Conservation (phyloP, 1,139 yeast genomes). For the Lodderomyces metapsilosis region DNA sequence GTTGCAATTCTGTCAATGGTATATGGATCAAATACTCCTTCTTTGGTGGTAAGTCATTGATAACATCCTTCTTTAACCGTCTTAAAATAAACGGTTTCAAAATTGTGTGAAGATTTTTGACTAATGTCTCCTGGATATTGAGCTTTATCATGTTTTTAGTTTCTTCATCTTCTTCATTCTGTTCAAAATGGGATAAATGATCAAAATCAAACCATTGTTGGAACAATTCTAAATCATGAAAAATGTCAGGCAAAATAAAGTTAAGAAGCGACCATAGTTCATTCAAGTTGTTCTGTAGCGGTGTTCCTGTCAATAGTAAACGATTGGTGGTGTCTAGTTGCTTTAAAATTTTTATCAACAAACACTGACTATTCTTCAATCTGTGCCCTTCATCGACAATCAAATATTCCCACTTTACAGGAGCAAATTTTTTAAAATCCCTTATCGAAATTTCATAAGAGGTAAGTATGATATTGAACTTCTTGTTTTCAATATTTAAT, state of each 20-base stretch:
- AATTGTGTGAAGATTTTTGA: conserved; percentile 79
- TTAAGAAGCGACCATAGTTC: conserved; percentile 91
- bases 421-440: conserved; percentile 56
- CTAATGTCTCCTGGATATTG: conserved; percentile 63
- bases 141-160: conserved; percentile 50
- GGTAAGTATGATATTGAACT: conserved; percentile 58
- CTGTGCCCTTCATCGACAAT: conserved; percentile 98
- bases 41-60: conserved; percentile 72
- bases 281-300: conserved; percentile 82
- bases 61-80: conserved; percentile 73
- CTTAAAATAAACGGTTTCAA: conserved; percentile 84
- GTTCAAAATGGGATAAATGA: conserved; percentile 44
- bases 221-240: conserved; percentile 83
- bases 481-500: conserved; percentile 21
- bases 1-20: conserved; percentile 63
- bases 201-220: conserved; percentile 92
- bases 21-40: conserved; percentile 83
- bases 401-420: conserved; percentile 70
- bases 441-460: conserved; percentile 79
- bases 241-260: conserved; percentile 87
- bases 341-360: conserved; percentile 69
- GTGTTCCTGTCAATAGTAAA: conserved; percentile 85
- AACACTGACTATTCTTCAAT: conserved; percentile 76
- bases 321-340: conserved; percentile 65
- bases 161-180: conserved; percentile 33